phyloP scores from a whole-genome alignment of 352 stramenopile genomes.

The Phytophthora syringae region DNA sequence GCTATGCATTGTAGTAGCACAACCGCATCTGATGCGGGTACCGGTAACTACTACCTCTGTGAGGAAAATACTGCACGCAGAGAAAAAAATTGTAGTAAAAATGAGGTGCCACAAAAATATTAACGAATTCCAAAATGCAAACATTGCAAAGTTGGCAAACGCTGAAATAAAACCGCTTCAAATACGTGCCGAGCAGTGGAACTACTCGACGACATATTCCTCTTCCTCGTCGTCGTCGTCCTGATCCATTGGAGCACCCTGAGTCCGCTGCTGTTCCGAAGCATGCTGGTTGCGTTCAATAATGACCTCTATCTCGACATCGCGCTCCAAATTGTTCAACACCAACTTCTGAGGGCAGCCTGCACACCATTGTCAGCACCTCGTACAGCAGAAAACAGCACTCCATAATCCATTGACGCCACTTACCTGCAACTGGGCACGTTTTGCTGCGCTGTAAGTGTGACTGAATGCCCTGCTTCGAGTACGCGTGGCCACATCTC shows the following conservation, averaged over 20 bases:
- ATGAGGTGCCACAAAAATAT: too few species aligned
- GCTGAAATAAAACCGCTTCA: neutral
- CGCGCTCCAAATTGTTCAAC: conserved; percentile 70
- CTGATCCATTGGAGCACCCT: conserved; percentile 33
- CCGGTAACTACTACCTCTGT: too few species aligned
- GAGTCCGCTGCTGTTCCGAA: conserved; percentile 47
- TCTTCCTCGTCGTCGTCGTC: conserved; percentile 69
- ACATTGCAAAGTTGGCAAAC: neutral
- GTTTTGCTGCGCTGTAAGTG: conserved; percentile 79
- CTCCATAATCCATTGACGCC: neutral
- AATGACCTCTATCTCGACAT: conserved; percentile 90
- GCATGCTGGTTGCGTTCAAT: conserved; percentile 54
- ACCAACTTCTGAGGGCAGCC: conserved; percentile 73
- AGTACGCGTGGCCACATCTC: conserved; percentile 83
- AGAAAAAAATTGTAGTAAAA: too few species aligned
- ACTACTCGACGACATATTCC: conserved; percentile 80
- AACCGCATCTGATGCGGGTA: too few species aligned
- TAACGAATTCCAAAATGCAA: neutral
- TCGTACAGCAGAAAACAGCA: neutral
- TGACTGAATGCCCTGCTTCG: conserved; percentile 71
- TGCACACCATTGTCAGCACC: conserved; percentile 24
- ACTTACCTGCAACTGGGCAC: conserved; percentile 76
- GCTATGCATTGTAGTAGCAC: too few species aligned
- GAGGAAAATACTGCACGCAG: too few species aligned
- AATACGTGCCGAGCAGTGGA: neutral